Conservation (phyloP, 2,329 filamentous ascomycete genomes). For the Didymella glomerata region DNA sequence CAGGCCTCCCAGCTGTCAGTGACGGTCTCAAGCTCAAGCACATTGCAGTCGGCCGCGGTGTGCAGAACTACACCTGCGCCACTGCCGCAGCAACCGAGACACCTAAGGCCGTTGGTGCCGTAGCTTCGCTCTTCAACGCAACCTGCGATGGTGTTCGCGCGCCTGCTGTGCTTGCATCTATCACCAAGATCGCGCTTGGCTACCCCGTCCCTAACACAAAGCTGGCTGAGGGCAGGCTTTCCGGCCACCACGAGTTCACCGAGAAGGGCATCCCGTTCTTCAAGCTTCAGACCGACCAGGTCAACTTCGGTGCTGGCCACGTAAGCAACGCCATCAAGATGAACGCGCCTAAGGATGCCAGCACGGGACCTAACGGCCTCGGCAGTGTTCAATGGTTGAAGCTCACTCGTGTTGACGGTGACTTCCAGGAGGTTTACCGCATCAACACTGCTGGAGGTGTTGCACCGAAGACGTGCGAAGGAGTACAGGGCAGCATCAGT, state of each 20-base stretch:
- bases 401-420: slow-evolving; percentile 60
- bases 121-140: slow-evolving; percentile 87
- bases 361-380: slow-evolving; percentile 63
- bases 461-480: slow-evolving; percentile 76
- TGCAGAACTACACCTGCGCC: slow-evolving; percentile 92
- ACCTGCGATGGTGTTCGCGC: slow-evolving; percentile 78
- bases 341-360: slow-evolving; percentile 69
- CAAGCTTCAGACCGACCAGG: slow-evolving; percentile 69
- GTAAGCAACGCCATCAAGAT: slow-evolving; percentile 69
- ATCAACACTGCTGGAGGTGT: slow-evolving; percentile 84
- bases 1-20: slow-evolving; percentile 67
- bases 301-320: slow-evolving; percentile 66
- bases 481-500: slow-evolving; percentile 69
- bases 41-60: slow-evolving; percentile 86
- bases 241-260: slow-evolving; percentile 84
- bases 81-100: slow-evolving; percentile 63
- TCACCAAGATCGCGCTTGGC: slow-evolving; percentile 74
- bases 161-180: slow-evolving; percentile 69
- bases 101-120: slow-evolving; percentile 74
- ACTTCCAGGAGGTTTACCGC: slow-evolving; percentile 79
- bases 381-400: slow-evolving; percentile 84
- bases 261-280: slow-evolving; percentile 78
- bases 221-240: slow-evolving; percentile 66
- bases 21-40: slow-evolving; percentile 72
- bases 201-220: slow-evolving; percentile 63